Conservation (phyloP, 2,329 filamentous ascomycete genomes). For the Penicillium rolfsii region DNA sequence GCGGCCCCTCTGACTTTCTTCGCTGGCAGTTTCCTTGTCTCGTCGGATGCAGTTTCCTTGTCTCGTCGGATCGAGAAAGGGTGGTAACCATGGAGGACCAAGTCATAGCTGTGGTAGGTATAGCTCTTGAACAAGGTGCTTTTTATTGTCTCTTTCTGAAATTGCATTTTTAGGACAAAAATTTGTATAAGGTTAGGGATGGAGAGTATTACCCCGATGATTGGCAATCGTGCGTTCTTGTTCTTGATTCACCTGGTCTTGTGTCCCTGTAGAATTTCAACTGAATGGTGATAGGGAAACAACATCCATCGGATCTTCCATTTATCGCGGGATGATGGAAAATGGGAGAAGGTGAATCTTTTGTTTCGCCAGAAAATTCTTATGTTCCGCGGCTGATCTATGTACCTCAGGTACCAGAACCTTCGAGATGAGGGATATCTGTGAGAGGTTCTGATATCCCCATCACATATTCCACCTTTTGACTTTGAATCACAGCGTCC, state of each 20-base stretch:
- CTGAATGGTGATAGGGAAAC: conserved; percentile 3
- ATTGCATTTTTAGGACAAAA: neutral
- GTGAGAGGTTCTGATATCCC: neutral
- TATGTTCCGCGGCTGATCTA: neutral
- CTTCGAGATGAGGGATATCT: conserved; percentile 2
- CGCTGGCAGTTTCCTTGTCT: neutral
- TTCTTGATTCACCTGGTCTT: neutral
- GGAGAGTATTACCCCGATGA: conserved; percentile 1
- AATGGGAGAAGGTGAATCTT: conserved; percentile 8
- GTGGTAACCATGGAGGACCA: neutral
- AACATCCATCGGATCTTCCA: conserved; percentile 10
- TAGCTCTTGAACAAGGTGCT: neutral
- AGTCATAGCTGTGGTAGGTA: conserved; percentile 2
- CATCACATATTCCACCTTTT: neutral
- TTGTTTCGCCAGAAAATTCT: neutral
- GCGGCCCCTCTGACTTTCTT: neutral
- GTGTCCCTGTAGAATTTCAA: neutral
- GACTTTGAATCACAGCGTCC: neutral
- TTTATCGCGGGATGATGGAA: conserved; percentile 11
- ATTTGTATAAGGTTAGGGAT: neutral
- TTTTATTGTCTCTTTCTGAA: neutral
- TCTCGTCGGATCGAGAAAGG: neutral
- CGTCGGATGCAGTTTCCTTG: neutral
- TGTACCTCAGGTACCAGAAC: neutral
- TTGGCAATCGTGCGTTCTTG: neutral